These are phyloP conservation scores for Leccinum griseonigrum DNA, from an alignment of 1,284 basidiomycete genomes.

Conservation along the genomic window DNA sequence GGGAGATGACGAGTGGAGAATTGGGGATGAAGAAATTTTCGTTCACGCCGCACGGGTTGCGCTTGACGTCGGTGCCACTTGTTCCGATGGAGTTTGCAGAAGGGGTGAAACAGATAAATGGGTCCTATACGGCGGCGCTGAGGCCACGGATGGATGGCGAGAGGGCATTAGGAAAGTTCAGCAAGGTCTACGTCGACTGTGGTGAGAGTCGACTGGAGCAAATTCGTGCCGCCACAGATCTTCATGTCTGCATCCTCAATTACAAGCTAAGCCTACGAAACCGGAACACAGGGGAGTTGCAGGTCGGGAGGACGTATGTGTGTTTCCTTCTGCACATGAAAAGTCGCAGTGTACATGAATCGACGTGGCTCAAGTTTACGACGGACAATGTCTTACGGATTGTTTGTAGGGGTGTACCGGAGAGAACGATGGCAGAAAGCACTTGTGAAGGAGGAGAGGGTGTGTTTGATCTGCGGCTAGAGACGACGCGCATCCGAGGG, in stretches of 20 bases:
- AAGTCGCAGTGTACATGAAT: neutral
- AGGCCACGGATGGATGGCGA: neutral
- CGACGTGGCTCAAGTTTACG: conserved; percentile 26
- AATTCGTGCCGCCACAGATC: conserved; percentile 11
- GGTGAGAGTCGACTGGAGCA: conserved; percentile 16
- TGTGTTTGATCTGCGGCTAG: neutral
- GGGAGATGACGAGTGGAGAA: conserved; percentile 3
- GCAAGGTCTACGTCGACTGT: conserved; percentile 16
- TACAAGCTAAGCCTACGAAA: conserved; percentile 6
- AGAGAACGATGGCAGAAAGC: neutral
- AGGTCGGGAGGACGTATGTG: conserved; percentile 17
- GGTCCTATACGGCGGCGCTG: conserved; percentile 15
- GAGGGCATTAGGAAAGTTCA: conserved; percentile 8
- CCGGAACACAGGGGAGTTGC: conserved; percentile 11
- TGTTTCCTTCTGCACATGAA: conserved; percentile 24
- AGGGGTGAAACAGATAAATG: neutral
- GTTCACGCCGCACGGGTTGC: conserved; percentile 14
- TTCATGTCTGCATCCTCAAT: conserved; percentile 26
- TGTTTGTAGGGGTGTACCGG: neutral
- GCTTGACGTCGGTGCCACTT: conserved; percentile 22
- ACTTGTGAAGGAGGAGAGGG: neutral
- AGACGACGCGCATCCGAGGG: neutral
- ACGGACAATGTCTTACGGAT: conserved; percentile 25
- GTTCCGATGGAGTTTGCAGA: conserved; percentile 19
- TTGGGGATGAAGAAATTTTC: conserved; percentile 15